Conservation (phyloP, 805 yeast genomes). For the Torulaspora quercuum region DNA sequence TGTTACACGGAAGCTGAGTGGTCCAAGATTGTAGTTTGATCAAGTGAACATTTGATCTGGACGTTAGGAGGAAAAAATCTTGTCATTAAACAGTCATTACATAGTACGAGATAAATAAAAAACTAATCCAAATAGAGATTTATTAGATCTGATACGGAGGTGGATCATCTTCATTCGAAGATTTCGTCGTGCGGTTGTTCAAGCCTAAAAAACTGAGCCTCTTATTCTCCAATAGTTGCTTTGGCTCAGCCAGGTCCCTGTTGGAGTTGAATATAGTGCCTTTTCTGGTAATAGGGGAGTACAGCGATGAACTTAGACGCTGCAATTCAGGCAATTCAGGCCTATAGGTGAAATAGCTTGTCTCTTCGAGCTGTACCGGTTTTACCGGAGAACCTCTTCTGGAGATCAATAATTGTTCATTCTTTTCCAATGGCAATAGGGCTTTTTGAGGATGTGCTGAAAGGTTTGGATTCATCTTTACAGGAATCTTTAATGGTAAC, state of each 20-base stretch:
- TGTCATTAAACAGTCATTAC: conserved; percentile 10
- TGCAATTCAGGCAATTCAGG: conserved; percentile 18
- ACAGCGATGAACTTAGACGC: conserved; percentile 21
- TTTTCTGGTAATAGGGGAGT: conserved; percentile 21
- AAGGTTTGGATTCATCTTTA: conserved; percentile 9
- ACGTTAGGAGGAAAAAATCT: background rate
- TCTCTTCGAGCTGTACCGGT: conserved; percentile 13
- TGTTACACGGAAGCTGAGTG: conserved; percentile 88
- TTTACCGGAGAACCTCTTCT: conserved; percentile 9
- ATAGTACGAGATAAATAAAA: background rate
- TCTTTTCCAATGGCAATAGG: conserved; percentile 3
- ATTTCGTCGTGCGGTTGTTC: conserved; percentile 19
- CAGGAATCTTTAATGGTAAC: conserved; percentile 12
- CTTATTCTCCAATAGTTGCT: conserved; percentile 22
- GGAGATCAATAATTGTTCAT: conserved; percentile 1
- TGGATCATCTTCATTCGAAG: conserved; percentile 35
- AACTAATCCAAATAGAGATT: too few species aligned
- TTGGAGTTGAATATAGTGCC: conserved; percentile 12
- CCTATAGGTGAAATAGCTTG: conserved; percentile 4
- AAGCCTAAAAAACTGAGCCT: conserved; percentile 26
- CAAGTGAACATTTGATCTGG: background rate
- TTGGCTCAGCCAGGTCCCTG: conserved; percentile 14
- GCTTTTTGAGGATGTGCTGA: conserved; percentile 12
- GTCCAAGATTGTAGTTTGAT: conserved; percentile 41
- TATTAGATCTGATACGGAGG: conserved; percentile 27